These are phyloP conservation scores for Beauveria asiatica DNA, from an alignment of 2,329 filamentous ascomycete species.

Conservation along the genomic window DNA sequence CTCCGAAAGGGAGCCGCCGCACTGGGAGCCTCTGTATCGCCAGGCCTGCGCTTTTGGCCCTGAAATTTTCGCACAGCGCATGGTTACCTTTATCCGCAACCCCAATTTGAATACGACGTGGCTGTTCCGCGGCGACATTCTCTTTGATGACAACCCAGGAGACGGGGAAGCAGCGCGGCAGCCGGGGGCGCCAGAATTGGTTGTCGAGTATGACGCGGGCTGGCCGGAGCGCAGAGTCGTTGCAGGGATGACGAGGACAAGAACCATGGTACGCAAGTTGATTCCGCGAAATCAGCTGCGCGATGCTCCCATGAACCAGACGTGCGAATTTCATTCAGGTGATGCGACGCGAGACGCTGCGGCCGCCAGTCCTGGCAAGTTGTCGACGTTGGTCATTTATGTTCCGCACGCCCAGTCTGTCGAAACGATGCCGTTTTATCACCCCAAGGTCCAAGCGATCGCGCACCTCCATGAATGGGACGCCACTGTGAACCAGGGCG, in stretches of 20 bases:
- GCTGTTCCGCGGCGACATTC: slow-evolving; percentile 70
- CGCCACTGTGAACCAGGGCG: slow-evolving; percentile 31
- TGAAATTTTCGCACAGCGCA: slow-evolving; percentile 55
- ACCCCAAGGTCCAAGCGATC: slow-evolving; percentile 66
- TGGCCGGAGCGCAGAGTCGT: slow-evolving; percentile 14
- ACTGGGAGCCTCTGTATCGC: slow-evolving; percentile 47
- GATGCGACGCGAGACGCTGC: slow-evolving; percentile 21
- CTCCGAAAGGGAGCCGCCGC: slow-evolving; percentile 14
- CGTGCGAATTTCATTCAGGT: slow-evolving; percentile 60
- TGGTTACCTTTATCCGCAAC: slow-evolving; percentile 68
- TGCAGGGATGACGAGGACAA: slow-evolving; percentile 33
- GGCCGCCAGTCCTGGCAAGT: slow-evolving; percentile 6
- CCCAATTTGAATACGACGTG: slow-evolving; percentile 73
- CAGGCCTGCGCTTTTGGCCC: slow-evolving; percentile 55
- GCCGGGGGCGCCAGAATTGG: not conserved
- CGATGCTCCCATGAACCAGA: slow-evolving; percentile 71
- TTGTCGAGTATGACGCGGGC: slow-evolving; percentile 22
- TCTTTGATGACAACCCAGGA: slow-evolving; percentile 25
- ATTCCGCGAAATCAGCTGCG: slow-evolving; percentile 74
- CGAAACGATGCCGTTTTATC: slow-evolving; percentile 74
- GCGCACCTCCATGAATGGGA: slow-evolving; percentile 67
- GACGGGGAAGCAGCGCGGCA: slow-evolving; percentile 16
- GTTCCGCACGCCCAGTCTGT: slow-evolving; percentile 59
- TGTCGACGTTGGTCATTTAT: slow-evolving; percentile 53
- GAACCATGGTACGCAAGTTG: slow-evolving; percentile 64